A percentile compares a stretch with the other conserved stretches of the same genome.
Conservation (phyloP, 148 eudicot species). For the Drosera capensis region DNA sequence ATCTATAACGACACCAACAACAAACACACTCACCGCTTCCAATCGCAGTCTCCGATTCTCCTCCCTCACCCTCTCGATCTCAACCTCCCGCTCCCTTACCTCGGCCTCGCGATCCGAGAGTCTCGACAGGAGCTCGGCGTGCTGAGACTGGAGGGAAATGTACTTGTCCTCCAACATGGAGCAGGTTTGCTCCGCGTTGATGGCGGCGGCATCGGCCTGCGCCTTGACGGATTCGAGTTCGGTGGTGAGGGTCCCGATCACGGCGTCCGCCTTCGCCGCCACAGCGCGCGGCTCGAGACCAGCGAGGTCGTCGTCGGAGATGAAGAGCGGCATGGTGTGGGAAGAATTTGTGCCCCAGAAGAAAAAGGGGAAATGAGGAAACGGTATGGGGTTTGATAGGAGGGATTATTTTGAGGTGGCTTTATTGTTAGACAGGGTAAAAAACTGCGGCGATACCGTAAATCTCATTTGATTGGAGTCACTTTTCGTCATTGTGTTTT, state of each 20-base stretch:
- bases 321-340: constrained; percentile 49
- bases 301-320: constrained; percentile 64
- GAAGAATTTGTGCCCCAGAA: not conserved
- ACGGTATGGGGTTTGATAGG: no score
- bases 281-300: constrained; percentile 30
- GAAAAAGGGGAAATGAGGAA: no score
- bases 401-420: no score
- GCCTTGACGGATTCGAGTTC: constrained; percentile 70
- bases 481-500: no score
- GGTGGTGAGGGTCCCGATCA: constrained; percentile 28
- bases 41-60: constrained; percentile 62
- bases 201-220: constrained; percentile 64
- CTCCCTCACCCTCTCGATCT: constrained; percentile 42
- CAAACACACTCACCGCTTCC: constrained; percentile 27
- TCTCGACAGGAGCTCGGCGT: constrained; percentile 33
- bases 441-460: no score
- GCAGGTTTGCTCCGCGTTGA: constrained; percentile 91
- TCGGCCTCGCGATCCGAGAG: constrained; percentile 23
- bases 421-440: no score
- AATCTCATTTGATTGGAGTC: no score
- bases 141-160: constrained; percentile 58
- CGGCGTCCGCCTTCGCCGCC: constrained; percentile 71
- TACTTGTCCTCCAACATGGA: constrained; percentile 71
- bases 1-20: not conserved
- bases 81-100: constrained; percentile 31